Evolutionary conservation across 495 filamentous ascomycete species (phyloP), one percentile per base, ranked within the genome.

Genomic region (Penicillium parvum): DNA sequence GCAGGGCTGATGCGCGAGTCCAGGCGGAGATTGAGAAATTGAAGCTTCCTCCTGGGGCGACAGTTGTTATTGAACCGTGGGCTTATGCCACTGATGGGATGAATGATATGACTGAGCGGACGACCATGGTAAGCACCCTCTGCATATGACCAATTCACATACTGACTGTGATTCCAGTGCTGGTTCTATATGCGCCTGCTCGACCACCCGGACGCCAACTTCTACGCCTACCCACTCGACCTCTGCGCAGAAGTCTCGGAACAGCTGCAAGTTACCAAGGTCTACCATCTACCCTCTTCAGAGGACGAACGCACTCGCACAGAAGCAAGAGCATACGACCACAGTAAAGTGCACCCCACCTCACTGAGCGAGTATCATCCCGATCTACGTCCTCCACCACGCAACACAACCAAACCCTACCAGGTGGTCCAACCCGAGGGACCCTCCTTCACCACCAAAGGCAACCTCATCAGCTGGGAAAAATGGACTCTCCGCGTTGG

Each of bases 381-480:
- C 2, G 78, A 86, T 46, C 55, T 84, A 78, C 37, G 46, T 10
- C 43, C 55, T 8, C 14, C 40, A 2, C 54, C 84, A 5, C 64
- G 72, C 22, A 74, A 68, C 35, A 75, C 84, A 40, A 62, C 88
- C 25, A 91, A 89, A 61, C 86, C 88, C 1, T 68, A 87, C 41
- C 81, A 83, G 11, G 78, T 95, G 0, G 58, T 82, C 8, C 88
- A 95, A 52, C 88, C 88, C 1, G 74, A 90, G 41, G 88, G 88
- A 0, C 76, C 79, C 4, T 86, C 83, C 3, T 94, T 95, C 64
- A 53, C 44, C 15, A 53, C 50, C 1, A 14, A 57, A 1, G 78
- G 75, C 1, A 66, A 74, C 26, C 53, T 61, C 4, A 43, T 76
- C 4, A 40, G 21, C 1, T 86, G 82, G 82, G 78, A 85, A 57